Conservation (phyloP, 345 rosid species). For the Geranium brycei region DNA sequence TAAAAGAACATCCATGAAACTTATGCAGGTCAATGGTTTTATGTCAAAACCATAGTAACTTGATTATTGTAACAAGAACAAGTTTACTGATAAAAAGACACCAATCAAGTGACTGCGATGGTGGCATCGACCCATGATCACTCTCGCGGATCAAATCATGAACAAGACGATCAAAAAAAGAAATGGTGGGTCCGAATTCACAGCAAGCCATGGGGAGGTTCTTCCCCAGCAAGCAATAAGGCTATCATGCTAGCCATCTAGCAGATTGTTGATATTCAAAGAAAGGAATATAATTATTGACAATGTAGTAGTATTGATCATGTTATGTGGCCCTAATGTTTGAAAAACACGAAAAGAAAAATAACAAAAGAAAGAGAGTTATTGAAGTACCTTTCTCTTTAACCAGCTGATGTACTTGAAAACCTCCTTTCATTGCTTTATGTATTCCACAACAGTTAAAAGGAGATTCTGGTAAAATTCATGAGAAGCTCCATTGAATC, state of each 20-base stretch:
- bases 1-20: not conserved
- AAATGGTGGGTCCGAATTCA: constrained; percentile 15
- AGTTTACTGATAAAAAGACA: too few species aligned
- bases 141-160: constrained; percentile 7
- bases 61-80: too few species aligned
- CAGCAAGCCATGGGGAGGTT: constrained; percentile 12
- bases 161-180: constrained; percentile 4
- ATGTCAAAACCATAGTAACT: not conserved
- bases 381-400: constrained; percentile 46
- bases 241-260: not conserved
- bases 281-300: constrained; percentile 30
- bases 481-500: constrained; percentile 29
- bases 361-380: constrained; percentile 7
- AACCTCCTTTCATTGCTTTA: constrained; percentile 30
- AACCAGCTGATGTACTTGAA: constrained; percentile 42
- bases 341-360: constrained; percentile 56
- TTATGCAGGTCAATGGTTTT: not conserved
- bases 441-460: constrained; percentile 37
- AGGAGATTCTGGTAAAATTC: constrained; percentile 76
- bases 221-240: constrained; percentile 28
- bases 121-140: constrained; percentile 1
- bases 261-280: constrained; percentile 15
- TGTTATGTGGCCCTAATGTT: constrained; percentile 20
- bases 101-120: not conserved
- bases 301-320: constrained; percentile 9